These are phyloP conservation scores for Penicillium daleae DNA, from an alignment of 495 filamentous ascomycete species.

Conservation along the genomic window DNA sequence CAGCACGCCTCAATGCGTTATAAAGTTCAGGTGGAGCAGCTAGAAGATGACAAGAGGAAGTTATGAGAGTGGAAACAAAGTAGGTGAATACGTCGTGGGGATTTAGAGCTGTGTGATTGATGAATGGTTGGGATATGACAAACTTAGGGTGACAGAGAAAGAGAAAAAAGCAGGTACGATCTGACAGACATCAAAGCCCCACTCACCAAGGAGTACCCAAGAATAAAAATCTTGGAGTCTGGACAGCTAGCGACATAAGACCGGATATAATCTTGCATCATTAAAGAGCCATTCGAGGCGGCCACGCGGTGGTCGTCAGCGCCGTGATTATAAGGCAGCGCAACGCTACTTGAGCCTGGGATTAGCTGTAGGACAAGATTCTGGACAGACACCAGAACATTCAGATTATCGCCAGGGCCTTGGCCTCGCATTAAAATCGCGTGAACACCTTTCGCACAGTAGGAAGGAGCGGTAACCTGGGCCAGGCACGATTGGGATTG, in stretches of 20 bases:
- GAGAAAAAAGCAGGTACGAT: neutral
- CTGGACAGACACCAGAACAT: slow-evolving; percentile 31
- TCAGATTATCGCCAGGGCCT: slow-evolving; percentile 33
- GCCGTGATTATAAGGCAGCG: slow-evolving; percentile 30
- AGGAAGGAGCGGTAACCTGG: slow-evolving; percentile 17
- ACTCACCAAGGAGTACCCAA: slow-evolving; percentile 34
- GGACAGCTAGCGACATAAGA: slow-evolving; percentile 30
- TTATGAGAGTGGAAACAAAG: neutral
- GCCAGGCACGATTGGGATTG: slow-evolving; percentile 10
- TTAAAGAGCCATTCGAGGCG: slow-evolving; percentile 22
- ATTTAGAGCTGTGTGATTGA: neutral
- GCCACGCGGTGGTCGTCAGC: slow-evolving; percentile 19
- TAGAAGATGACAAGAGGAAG: neutral
- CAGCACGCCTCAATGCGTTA: neutral
- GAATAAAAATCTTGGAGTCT: slow-evolving; percentile 26
- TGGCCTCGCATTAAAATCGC: slow-evolving; percentile 34
- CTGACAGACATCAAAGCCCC: neutral
- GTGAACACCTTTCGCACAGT: slow-evolving; percentile 34
- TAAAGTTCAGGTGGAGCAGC: neutral
- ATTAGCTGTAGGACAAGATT: slow-evolving; percentile 31
- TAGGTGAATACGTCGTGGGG: neutral
- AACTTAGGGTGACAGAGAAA: too few species aligned
- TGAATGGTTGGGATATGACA: neutral
- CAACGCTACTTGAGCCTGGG: slow-evolving; percentile 30
- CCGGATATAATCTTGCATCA: slow-evolving; percentile 34